phyloP scores from a whole-genome alignment of 2,329 filamentous ascomycete species.

The Rutstroemia sp. region DNA sequence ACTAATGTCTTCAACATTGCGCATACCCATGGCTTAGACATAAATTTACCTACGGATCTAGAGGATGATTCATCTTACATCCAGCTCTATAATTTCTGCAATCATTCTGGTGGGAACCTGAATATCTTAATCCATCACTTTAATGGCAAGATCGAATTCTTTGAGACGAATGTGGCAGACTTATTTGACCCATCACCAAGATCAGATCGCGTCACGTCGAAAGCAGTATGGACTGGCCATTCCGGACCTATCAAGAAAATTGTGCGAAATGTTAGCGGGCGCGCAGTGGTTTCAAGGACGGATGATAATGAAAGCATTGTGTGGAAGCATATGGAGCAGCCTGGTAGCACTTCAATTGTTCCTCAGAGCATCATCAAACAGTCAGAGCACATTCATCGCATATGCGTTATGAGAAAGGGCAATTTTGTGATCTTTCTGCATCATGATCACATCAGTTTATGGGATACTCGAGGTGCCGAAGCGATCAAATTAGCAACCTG shows the following conservation, averaged over 20 bases:
- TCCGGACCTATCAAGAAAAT: slow-evolving; percentile 75
- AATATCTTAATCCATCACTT: slow-evolving; percentile 77
- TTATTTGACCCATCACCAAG: slow-evolving; percentile 68
- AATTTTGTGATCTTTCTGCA: slow-evolving; percentile 76
- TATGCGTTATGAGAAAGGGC: slow-evolving; percentile 69
- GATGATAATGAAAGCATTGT: slow-evolving; percentile 71
- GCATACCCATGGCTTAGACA: slow-evolving; percentile 56
- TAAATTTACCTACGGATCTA: slow-evolving; percentile 31
- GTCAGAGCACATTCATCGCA: slow-evolving; percentile 68
- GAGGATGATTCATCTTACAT: slow-evolving; percentile 40
- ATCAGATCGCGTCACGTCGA: slow-evolving; percentile 50
- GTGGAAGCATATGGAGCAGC: slow-evolving; percentile 61
- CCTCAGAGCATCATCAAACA: slow-evolving; percentile 63
- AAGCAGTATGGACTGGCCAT: slow-evolving; percentile 76
- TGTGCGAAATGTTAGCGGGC: slow-evolving; percentile 74
- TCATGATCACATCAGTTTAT: slow-evolving; percentile 62
- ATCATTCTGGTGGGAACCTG: slow-evolving; percentile 54
- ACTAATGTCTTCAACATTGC: slow-evolving; percentile 79
- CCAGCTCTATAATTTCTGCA: slow-evolving; percentile 68
- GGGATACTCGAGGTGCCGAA: slow-evolving; percentile 62
- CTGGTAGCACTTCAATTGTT: slow-evolving; percentile 46
- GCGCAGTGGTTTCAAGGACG: slow-evolving; percentile 74
- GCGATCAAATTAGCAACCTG: slow-evolving; percentile 53
- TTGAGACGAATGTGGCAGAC: slow-evolving; percentile 68
- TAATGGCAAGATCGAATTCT: slow-evolving; percentile 76